Conservation (phyloP, 208 protist species). For the Crithidia mellificae region DNA sequence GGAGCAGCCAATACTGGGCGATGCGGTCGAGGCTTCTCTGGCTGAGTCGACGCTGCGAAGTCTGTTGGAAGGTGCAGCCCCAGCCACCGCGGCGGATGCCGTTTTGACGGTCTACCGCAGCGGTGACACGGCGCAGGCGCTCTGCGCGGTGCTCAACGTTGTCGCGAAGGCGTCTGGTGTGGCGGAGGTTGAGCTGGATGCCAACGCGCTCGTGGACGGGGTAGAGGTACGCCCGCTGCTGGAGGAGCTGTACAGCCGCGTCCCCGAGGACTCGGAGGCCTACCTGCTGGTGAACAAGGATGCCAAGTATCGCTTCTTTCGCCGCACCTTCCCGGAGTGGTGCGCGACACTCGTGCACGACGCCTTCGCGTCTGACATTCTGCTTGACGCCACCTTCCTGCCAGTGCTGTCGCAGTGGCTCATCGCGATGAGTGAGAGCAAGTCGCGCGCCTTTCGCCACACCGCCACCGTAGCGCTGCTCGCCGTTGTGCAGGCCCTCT, state of each 20-base stretch:
- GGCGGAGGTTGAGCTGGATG: slow-evolving; percentile 67
- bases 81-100: slow-evolving; percentile 31
- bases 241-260: slow-evolving; percentile 83
- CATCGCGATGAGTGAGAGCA: slow-evolving; percentile 89
- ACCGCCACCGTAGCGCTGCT: slow-evolving; percentile 76
- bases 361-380: slow-evolving; percentile 53
- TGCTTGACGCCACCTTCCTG: slow-evolving; percentile 63
- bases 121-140: slow-evolving; percentile 35
- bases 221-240: slow-evolving; percentile 68
- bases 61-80: slow-evolving; percentile 49
- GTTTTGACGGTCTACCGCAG: slow-evolving; percentile 63
- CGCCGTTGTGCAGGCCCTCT: slow-evolving; percentile 76
- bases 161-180: slow-evolving; percentile 77
- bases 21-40: slow-evolving; percentile 39
- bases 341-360: slow-evolving; percentile 64
- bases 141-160: slow-evolving; percentile 79
- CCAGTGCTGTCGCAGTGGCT: slow-evolving; percentile 76
- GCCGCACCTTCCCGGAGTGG: slow-evolving; percentile 61
- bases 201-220: slow-evolving; percentile 54
- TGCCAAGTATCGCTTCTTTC: slow-evolving; percentile 61
- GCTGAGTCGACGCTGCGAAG: slow-evolving; percentile 48
- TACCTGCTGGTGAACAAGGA: slow-evolving; percentile 86
- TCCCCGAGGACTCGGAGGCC: slow-evolving; percentile 64
- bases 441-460: slow-evolving; percentile 84
- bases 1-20: slow-evolving; percentile 20